phyloP scores from a whole-genome alignment of 1,139 yeast genomes.

The Kurtzmaniella quercitrusa region DNA sequence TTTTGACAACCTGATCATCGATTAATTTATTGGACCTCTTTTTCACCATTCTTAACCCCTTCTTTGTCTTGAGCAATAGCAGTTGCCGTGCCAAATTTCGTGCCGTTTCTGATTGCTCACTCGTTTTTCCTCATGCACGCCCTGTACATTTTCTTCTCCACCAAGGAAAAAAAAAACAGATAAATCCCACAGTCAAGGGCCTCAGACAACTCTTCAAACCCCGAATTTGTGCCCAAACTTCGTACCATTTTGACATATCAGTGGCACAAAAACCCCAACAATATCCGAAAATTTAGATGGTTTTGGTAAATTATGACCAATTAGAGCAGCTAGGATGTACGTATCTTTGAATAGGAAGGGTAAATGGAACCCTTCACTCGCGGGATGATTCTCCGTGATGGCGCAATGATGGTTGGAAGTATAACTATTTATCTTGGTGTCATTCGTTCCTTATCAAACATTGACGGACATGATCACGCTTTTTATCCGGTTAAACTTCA shows the following conservation, averaged over 20 bases:
- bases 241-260: background rate
- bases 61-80: no score
- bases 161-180: background rate
- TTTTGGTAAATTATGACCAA: slow-evolving; percentile 23
- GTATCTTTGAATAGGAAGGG: no score
- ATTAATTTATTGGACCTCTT: no score
- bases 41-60: no score
- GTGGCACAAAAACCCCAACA: background rate
- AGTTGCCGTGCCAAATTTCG: background rate
- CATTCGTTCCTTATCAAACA: no score
- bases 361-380: no score
- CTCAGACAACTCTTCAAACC: background rate
- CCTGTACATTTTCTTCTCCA: background rate
- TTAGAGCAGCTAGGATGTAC: slow-evolving; percentile 32
- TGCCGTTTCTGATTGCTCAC: background rate
- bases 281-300: slow-evolving; percentile 15
- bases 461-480: no score
- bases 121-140: background rate
- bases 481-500: no score
- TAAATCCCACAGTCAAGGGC: background rate
- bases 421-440: no score
- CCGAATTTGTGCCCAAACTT: background rate
- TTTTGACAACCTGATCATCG: no score
- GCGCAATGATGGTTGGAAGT: no score
- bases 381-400: no score